phyloP scores from a whole-genome alignment of 495 filamentous ascomycete genomes.

The Podospora appendiculata region DNA sequence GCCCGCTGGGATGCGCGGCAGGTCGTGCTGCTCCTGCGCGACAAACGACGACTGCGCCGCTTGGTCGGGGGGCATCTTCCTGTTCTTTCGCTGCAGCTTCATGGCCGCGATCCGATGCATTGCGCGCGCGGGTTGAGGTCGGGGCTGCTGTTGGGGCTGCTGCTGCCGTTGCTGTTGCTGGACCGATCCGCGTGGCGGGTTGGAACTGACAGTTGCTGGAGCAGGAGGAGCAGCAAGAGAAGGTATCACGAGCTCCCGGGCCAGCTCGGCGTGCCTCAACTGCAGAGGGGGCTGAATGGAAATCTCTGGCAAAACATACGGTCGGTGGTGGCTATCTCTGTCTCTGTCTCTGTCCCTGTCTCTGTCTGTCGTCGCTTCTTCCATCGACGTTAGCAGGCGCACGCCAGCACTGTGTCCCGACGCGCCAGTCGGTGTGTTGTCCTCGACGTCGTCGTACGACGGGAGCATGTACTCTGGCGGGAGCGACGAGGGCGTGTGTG shows the following conservation, averaged over 20 bases:
- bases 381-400: conserved; percentile 46
- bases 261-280: no score
- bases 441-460: conserved; percentile 40
- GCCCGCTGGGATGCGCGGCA: conserved; percentile 39
- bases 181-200: not conserved
- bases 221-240: not conserved
- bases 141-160: no score
- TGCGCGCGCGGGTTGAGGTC: not conserved
- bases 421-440: conserved; percentile 27
- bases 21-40: not conserved
- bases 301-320: conserved; percentile 34
- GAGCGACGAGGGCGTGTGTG: conserved; percentile 27
- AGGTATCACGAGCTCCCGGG: no score
- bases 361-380: conserved; percentile 24
- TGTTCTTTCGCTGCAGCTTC: conserved; percentile 38
- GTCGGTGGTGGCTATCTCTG: conserved; percentile 7
- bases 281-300: conserved; percentile 22
- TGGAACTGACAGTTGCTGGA: conserved; percentile 5
- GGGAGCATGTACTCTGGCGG: conserved; percentile 39
- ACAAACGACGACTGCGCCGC: not conserved
- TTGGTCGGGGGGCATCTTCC: not conserved
- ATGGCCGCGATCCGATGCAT: conserved; percentile 21
- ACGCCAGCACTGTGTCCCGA: conserved; percentile 27
- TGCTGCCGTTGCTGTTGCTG: conserved; percentile 1
- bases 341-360: conserved; percentile 14